Evolutionary conservation across 2,329 filamentous ascomycete species (phyloP).

Genomic region (Cercospora beticola): DNA sequence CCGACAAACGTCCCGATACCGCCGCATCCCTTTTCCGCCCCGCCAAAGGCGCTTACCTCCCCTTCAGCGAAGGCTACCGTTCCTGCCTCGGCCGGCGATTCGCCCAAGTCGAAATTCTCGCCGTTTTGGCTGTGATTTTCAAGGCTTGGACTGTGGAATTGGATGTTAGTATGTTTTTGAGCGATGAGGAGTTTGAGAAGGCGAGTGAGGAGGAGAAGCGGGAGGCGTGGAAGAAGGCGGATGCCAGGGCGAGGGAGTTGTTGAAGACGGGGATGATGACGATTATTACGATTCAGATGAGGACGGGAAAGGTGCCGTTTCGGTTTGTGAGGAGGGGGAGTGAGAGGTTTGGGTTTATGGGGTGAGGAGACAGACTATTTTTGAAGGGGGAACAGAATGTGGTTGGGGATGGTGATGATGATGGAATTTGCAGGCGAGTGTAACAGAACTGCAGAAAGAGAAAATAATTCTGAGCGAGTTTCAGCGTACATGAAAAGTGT

Average conservation of each 20-base stretch:
- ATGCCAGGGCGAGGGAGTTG: conserved; percentile 53
- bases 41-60: conserved; percentile 53
- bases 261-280: conserved; percentile 57
- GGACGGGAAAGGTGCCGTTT: conserved; percentile 62
- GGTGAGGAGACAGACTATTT: not conserved
- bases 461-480: not conserved
- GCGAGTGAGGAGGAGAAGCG: conserved; percentile 51
- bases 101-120: conserved; percentile 58
- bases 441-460: not conserved
- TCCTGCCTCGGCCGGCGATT: conserved; percentile 58
- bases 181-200: conserved; percentile 44
- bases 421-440: not conserved
- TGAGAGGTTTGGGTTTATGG: conserved; percentile 59
- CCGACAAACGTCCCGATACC: conserved; percentile 58
- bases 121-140: conserved; percentile 54
- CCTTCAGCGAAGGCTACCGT: conserved; percentile 57
- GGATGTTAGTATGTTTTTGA: conserved; percentile 55
- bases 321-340: conserved; percentile 66
- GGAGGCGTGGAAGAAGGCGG: conserved; percentile 62
- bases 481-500: not conserved
- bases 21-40: conserved; percentile 62
- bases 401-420: not conserved
- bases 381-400: not conserved
- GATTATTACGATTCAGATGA: conserved; percentile 72
- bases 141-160: conserved; percentile 66